Evolutionary conservation across 345 rosid genomes (phyloP), one percentile per base, ranked within the genome.

Genomic region (Salix brachista): DNA sequence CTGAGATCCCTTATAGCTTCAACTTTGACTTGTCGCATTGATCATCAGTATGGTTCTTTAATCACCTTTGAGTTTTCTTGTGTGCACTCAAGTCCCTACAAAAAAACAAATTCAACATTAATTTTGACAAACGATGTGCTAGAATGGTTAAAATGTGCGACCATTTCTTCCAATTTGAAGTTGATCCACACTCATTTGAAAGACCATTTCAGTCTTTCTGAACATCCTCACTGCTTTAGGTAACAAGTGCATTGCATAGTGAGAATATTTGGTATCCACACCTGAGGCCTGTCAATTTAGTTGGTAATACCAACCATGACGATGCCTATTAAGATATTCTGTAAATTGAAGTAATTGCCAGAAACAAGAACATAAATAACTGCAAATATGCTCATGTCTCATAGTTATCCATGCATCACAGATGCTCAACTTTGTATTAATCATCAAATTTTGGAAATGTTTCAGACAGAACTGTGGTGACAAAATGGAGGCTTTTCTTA

Each of bases 11-110:
- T 88, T 74, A 89, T 89, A 73, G 91, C 94, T 26, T 88, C 91
- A 42, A 91, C 85, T 71, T 80, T 92, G 82, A 87, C 92, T 66
- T 89, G 96, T 80, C 92, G 89, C 69, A 85, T 92, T 72, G 96
- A 90, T 89, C 91, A 91, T 86, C 88, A 80, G 92, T 90, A 84
- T 26, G 76, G 77, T 83, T 75, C 79, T 85, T 54, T 67, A 74
- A 26, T 60, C 60, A 6, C 41, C 61, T 58, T 60, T 6, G 34
- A 42, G 23, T 46, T 73, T 69, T 76, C 19, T 32, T 26, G 32
- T 34, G 14, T 8, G 1, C 44, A 10, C 44, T 41, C 44, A 10
- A 41, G 44, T 41, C 13, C 44, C 44, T 34, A 5, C 6, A 34
- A 34, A 34, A 30, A 30, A 30, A 34, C 6, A 34, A 34, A 34